phyloP scores from a whole-genome alignment of 208 protist genomes.

The Polymyxa betae region DNA sequence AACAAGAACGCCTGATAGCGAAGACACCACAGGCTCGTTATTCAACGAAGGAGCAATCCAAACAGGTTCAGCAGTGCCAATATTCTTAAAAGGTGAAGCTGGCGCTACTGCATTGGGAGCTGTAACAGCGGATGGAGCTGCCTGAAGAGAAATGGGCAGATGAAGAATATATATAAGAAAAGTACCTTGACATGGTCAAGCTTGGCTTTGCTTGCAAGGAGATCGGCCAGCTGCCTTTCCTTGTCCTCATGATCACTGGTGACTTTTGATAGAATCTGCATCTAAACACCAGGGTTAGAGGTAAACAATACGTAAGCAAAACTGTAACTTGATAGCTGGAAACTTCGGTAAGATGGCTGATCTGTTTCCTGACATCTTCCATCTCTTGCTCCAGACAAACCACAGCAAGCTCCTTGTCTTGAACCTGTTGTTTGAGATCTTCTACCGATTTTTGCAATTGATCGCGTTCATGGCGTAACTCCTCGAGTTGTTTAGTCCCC shows the following conservation, averaged over 20 bases:
- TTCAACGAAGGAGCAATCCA: too few species aligned
- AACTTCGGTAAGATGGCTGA: slow-evolving; percentile 2
- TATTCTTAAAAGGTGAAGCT: background rate
- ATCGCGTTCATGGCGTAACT: background rate
- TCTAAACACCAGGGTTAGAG: background rate
- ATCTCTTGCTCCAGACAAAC: slow-evolving; percentile 32
- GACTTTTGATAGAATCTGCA: background rate
- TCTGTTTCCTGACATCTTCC: slow-evolving; percentile 23
- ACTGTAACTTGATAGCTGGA: slow-evolving; percentile 12
- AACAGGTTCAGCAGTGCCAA: background rate
- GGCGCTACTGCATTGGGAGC: background rate
- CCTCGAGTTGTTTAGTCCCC: background rate
- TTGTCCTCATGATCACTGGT: background rate
- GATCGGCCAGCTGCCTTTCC: slow-evolving; percentile 16
- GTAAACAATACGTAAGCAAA: background rate
- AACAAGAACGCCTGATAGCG: background rate
- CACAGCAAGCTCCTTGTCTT: slow-evolving; percentile 44
- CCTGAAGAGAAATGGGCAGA: background rate
- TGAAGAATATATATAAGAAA: background rate
- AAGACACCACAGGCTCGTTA: background rate
- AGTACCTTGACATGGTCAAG: background rate
- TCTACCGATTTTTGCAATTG: background rate
- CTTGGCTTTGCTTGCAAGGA: background rate
- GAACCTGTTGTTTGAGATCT: slow-evolving; percentile 40
- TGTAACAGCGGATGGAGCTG: background rate